Base-by-base conservation (phyloP, 2,329 filamentous ascomycete species). In the Beauveria rudraprayagi region DNA sequence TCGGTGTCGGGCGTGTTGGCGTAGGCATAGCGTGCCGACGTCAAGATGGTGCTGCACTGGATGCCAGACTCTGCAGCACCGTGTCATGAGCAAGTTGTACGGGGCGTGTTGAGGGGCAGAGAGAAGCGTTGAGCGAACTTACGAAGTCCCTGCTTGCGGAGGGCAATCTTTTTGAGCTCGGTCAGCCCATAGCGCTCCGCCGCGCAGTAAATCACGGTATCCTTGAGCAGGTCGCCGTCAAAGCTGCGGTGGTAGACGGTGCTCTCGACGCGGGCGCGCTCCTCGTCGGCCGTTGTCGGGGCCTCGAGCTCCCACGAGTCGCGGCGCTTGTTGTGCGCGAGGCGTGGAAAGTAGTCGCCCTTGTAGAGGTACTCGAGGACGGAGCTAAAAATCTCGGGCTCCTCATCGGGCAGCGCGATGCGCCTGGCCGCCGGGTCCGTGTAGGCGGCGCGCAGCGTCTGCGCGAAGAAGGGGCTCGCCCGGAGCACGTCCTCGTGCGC, bases 291-390 rank as follows among this genome's bases (percentile, higher is more conserved):
- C 34, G 34, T 16, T 5, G 34, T 37, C 55, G 85, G 83, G 1
- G 53, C 17, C 73, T 95, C 91, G n/a, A 96, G 78, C 70, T 89
- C 87, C 88, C 90, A 96, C 57, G 84, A 87, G 73, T 91, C 86
- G 60, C 84, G 83, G 65, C 87, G 86, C 78, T 92, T 91, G 77
- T 93, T 91, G 75, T 91, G 91, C 61, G 91, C 76, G 26, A 96
- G 81, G 19, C 89, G 88, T 3, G 92, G 92, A 67, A 88, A 92
- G 77, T 96, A 96, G 75, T 96, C 92, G 65, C 92, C 92, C 76
- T 95, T 95, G 82, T 95, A 95, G 61, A 97, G 85, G 67, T 89
- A 96, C 72, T 97, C 92, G 61, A 97, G 85, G 11, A 97, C 82
- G 6, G 89, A 92, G 8, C 91, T 95, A 74, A 97, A 92, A 69